These are phyloP conservation scores for Cercospora brassicicola DNA, from an alignment of 2,329 filamentous ascomycete genomes.

Conservation along the genomic window DNA sequence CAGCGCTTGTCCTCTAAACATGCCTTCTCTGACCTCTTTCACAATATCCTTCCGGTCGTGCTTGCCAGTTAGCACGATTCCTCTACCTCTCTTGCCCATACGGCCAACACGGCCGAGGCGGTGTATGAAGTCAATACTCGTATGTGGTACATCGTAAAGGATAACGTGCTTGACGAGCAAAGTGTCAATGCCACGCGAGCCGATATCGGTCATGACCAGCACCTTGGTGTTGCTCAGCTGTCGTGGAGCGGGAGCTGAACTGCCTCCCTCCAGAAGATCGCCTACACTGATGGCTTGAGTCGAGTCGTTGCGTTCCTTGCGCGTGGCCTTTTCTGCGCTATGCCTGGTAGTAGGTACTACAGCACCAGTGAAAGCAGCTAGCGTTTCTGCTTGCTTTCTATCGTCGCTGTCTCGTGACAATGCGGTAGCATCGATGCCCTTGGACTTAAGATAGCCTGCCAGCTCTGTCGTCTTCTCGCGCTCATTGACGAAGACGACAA, in stretches of 20 bases:
- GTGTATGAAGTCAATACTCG: constrained; percentile 97
- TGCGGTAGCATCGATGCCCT: constrained; percentile 85
- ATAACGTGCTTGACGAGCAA: constrained; percentile 87
- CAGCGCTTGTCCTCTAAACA: constrained; percentile 53
- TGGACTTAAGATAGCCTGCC: constrained; percentile 72
- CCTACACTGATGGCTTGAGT: constrained; percentile 13
- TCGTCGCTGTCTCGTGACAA: constrained; percentile 82
- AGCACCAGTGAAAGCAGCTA: constrained; percentile 69
- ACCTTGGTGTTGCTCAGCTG: constrained; percentile 78
- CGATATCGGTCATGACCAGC: constrained; percentile 89
- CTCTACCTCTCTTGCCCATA: constrained; percentile 86
- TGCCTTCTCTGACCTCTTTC: constrained; percentile 79
- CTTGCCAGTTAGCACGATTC: constrained; percentile 86
- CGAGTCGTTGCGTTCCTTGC: background rate
- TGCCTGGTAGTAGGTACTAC: constrained; percentile 8
- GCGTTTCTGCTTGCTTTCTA: constrained; percentile 71
- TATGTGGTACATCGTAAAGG: constrained; percentile 95
- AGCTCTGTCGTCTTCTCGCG: constrained; percentile 83
- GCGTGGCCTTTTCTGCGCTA: constrained; percentile 8
- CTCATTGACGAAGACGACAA: constrained; percentile 96
- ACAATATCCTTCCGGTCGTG: constrained; percentile 88
- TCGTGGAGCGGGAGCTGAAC: constrained; percentile 37
- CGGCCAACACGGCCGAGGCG: constrained; percentile 86
- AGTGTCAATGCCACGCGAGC: constrained; percentile 91
- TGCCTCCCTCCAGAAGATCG: constrained; percentile 6